Evolutionary conservation across 345 rosid genomes (phyloP), one percentile per base, ranked within the genome.

Genomic region (Hypericum perforatum): DNA sequence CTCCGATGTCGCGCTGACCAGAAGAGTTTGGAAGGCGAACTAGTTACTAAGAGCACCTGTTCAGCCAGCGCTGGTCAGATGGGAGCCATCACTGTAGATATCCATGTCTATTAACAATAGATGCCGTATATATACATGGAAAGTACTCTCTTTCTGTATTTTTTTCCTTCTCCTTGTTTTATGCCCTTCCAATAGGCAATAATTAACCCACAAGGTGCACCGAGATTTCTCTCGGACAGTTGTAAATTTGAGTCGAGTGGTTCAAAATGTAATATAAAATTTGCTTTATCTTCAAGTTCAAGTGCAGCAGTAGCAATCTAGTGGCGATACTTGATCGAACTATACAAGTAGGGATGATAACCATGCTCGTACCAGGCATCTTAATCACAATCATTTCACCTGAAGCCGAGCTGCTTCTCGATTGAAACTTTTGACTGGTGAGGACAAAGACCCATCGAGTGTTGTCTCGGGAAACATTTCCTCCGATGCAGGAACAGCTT

Each of bases 41-140:
- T 73, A 16, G 68, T 42, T 41, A 45, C 58, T 32, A 70, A 71
- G 46, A 71, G 68, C 67, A 63, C 71, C 66, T 71, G 70, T 45
- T 50, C 75, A 0, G 59, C 71, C 29, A 53, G 61, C 8, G 54
- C 70, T 9, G 62, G 55, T 68, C 75, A 54, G 39, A 50, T 84
- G 71, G 75, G 81, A 69, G 85, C 85, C 50, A 79, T 87, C 45
- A 79, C 71, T 52, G 87, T 87, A 12, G 90, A 76, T 70, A 87
- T 87, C 56, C 90, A 80, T n/a, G 94, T 87, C 56, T 87, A 82
- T 73, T 87, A 70, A 77, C 32, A 22, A 22, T 22, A 32, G 63
- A 56, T 54, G 57, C 64, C 64, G 44, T 11, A 32, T 39, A 50
- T 37, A 50, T n/a, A 57, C 36, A 9, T 45, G 58, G 39, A 12